These are phyloP conservation scores for Gillenia trifoliata DNA, from an alignment of 306 rosid species.

Conservation along the genomic window DNA sequence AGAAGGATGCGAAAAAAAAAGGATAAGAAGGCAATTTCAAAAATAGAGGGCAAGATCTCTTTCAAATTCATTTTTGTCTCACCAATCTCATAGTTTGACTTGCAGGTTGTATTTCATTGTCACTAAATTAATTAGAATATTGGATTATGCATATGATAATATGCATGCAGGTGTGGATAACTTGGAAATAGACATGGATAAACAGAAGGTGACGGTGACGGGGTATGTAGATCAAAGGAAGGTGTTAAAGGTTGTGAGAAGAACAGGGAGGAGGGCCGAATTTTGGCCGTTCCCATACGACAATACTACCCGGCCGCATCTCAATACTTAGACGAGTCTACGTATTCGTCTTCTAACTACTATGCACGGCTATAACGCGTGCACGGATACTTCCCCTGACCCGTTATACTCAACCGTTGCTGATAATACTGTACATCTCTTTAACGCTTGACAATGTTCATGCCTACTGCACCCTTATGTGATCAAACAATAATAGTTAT, in stretches of 20 bases:
- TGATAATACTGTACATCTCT: conserved; percentile 64
- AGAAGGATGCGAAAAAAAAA: conserved; percentile 75
- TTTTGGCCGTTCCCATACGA: conserved; percentile 84
- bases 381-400: conserved; percentile 62
- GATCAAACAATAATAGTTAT: conserved; percentile 15
- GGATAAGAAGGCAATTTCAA: conserved; percentile 65
- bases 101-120: no score
- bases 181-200: conserved; percentile 70
- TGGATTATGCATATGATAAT: no score
- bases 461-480: conserved; percentile 63
- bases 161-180: conserved; percentile 57
- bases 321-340: conserved; percentile 53
- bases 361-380: conserved; percentile 57
- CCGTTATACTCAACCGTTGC: conserved; percentile 45
- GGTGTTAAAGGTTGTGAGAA: conserved; percentile 53
- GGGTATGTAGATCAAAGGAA: conserved; percentile 61
- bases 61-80: not conserved
- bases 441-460: conserved; percentile 74
- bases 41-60: conserved; percentile 46
- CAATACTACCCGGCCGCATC: conserved; percentile 62
- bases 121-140: no score
- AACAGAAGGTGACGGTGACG: conserved; percentile 59
- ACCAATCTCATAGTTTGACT: not conserved
- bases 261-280: conserved; percentile 79
- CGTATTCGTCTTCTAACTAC: conserved; percentile 54